Conservation (phyloP, 345 rosid genomes). For the Geranium rotundifolium region DNA sequence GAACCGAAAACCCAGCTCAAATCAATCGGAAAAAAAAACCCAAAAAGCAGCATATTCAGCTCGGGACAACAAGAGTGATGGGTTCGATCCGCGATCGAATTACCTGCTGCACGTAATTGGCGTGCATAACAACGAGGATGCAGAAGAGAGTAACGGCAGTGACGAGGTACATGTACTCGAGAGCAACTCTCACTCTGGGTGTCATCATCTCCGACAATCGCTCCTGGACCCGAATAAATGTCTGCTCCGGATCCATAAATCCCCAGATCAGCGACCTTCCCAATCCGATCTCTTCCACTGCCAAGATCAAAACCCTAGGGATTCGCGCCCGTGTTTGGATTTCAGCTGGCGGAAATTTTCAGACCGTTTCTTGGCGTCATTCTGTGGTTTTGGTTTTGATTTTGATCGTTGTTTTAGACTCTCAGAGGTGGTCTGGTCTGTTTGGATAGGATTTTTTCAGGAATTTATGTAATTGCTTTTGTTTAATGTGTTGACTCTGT, state of each 20-base stretch:
- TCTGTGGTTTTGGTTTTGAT: neutral
- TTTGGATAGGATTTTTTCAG: neutral
- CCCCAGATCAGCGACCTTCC: neutral
- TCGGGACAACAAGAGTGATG: neutral
- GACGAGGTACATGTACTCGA: slow-evolving; percentile 74
- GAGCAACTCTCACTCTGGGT: slow-evolving; percentile 60
- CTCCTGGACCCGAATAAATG: slow-evolving; percentile 90
- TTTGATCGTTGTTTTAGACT: neutral
- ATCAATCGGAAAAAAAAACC: neutral
- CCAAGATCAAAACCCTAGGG: neutral
- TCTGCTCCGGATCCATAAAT: slow-evolving; percentile 93
- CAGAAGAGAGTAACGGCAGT: slow-evolving; percentile 76
- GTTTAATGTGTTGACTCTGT: neutral
- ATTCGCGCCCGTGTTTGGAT: neutral
- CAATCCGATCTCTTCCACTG: no score
- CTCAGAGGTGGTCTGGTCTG: neutral
- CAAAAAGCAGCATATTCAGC: neutral
- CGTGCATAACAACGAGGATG: slow-evolving; percentile 97
- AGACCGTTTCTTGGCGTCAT: neutral
- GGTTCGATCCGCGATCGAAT: neutral
- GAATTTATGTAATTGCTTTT: neutral
- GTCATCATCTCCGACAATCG: slow-evolving; percentile 85
- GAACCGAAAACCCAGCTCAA: neutral
- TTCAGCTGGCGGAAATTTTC: neutral
- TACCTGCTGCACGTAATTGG: slow-evolving; percentile 98